These are phyloP conservation scores for Boletus pseudopeckii DNA, from an alignment of 768 basidiomycete genomes.

Conservation along the genomic window DNA sequence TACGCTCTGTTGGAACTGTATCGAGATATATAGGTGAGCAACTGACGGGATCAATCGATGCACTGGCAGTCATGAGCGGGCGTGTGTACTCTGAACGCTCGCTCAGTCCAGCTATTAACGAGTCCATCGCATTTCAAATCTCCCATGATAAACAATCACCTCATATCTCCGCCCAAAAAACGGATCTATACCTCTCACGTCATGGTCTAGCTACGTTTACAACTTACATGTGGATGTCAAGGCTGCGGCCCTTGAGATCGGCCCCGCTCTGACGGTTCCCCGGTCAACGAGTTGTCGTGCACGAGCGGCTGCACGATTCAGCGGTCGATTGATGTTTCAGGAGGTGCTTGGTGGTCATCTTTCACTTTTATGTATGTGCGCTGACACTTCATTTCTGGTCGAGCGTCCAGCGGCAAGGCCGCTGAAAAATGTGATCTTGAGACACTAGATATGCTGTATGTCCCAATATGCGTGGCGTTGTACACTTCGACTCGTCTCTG, in stretches of 20 bases:
- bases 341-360: background rate
- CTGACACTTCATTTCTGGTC: background rate
- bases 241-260: background rate
- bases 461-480: background rate
- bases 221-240: background rate
- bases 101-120: background rate
- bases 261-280: background rate
- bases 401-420: background rate
- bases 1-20: background rate
- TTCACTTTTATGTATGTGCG: background rate
- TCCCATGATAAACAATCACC: background rate
- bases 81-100: too few relatives aligned
- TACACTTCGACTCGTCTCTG: conserved; percentile 6
- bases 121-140: background rate
- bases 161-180: conserved; percentile 18
- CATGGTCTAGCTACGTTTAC: background rate
- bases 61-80: too few relatives aligned
- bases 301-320: background rate
- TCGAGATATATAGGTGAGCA: conserved; percentile 1
- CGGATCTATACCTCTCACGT: conserved; percentile 6
- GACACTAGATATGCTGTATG: background rate
- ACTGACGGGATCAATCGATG: background rate
- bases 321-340: background rate
- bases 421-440: conserved; percentile 2
- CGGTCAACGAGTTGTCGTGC: too few relatives aligned